A percentile compares a stretch with the other conserved stretches of the same genome.
Evolutionary conservation across 202 grass and related monocot species (phyloP).

Genomic region (Carex sylvatica): DNA sequence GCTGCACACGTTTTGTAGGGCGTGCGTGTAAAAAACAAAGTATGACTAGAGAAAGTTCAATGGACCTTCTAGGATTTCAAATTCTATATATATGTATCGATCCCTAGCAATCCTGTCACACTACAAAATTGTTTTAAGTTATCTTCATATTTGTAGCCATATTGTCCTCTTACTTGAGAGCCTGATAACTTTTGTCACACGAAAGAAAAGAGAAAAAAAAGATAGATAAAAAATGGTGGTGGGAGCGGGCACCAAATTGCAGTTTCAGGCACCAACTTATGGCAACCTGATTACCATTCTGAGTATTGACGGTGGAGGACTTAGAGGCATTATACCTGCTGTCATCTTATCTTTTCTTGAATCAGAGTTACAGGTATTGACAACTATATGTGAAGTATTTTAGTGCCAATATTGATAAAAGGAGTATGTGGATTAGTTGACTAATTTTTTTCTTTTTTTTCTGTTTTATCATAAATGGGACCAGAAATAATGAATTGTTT

Average conservation of each 20-base stretch:
- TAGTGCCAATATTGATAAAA: background rate
- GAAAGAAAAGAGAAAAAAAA: conserved; percentile 1
- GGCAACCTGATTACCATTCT: conserved; percentile 75
- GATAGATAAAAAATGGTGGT: conserved; percentile 35
- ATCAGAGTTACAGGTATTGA: conserved; percentile 77
- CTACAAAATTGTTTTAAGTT: background rate
- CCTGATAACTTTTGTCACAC: background rate
- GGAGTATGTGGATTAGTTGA: background rate
- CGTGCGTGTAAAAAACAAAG: background rate
- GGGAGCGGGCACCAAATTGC: conserved; percentile 29
- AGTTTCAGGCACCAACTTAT: conserved; percentile 74
- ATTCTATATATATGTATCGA: conserved; percentile 22
- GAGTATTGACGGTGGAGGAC: conserved; percentile 80
- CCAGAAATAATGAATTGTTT: background rate
- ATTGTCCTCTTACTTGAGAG: background rate
- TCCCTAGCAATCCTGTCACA: background rate
- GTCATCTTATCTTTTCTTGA: conserved; percentile 73
- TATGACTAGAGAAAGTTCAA: background rate
- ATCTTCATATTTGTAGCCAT: background rate
- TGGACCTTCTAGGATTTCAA: conserved; percentile 9
- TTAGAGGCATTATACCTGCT: conserved; percentile 81
- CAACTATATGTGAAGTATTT: background rate
- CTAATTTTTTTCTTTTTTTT: background rate
- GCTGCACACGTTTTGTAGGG: background rate
- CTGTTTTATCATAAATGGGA: background rate